These are phyloP conservation scores for Leccinum subtestaceum DNA, from an alignment of 768 basidiomycete species.

Conservation along the genomic window DNA sequence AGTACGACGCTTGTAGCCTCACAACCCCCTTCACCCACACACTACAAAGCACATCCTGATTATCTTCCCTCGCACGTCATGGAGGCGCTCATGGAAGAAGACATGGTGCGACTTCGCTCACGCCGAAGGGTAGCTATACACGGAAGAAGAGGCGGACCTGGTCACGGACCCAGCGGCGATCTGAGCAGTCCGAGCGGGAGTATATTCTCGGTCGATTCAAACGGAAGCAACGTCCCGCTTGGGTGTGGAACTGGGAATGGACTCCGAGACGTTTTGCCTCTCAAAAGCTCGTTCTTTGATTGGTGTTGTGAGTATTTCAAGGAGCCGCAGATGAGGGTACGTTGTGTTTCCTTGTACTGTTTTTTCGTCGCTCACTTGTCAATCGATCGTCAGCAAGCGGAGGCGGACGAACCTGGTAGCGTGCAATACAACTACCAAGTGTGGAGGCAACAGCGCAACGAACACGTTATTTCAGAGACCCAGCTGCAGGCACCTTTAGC, in stretches of 20 bases:
- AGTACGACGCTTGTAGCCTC: constrained; percentile 23
- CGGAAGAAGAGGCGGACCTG: constrained; percentile 40
- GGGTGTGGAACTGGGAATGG: constrained; percentile 79
- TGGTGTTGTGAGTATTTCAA: constrained; percentile 98
- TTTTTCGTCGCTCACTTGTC: constrained; percentile 10
- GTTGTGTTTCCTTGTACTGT: constrained; percentile 20
- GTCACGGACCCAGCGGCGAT: constrained; percentile 38
- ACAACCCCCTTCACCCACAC: constrained; percentile 32
- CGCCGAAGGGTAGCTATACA: constrained; percentile 48
- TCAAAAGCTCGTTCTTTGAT: constrained; percentile 91
- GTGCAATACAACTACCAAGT: constrained; percentile 92
- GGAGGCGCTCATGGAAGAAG: constrained; percentile 88
- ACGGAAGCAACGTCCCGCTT: constrained; percentile 62
- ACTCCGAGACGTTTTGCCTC: constrained; percentile 80
- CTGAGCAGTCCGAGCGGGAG: constrained; percentile 71
- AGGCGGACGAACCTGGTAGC: constrained; percentile 94
- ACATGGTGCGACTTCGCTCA: constrained; percentile 86
- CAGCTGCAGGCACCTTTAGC: constrained; percentile 68
- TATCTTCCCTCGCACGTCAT: constrained; percentile 79
- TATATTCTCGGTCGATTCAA: constrained; percentile 74
- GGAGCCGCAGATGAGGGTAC: constrained; percentile 97
- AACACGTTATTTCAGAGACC: constrained; percentile 70
- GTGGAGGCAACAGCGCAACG: constrained; percentile 91
- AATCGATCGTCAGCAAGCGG: constrained; percentile 64
- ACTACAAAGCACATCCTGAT: constrained; percentile 40